A percentile compares a stretch with the other conserved stretches of the same genome.
phyloP scores from a whole-genome alignment of 2,329 filamentous ascomycete species.

The Cordyceps javanica region DNA sequence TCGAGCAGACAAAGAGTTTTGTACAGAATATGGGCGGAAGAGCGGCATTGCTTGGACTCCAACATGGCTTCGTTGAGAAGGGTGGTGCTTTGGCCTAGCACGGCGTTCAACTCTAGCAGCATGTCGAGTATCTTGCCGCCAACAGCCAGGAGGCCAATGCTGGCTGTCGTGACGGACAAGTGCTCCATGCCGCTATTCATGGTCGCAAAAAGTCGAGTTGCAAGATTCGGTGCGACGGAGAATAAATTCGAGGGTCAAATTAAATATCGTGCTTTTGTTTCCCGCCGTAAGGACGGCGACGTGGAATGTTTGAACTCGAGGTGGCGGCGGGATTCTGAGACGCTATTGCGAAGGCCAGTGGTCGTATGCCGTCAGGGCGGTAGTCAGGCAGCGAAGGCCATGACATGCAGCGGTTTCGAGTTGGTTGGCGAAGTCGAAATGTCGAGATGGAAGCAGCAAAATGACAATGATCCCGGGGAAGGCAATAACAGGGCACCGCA shows the following conservation, averaged over 20 bases:
- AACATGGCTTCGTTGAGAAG: constrained; percentile 27
- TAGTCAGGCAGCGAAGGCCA: constrained; percentile 9
- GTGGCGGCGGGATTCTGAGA: constrained; percentile 10
- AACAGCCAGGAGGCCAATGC: constrained; percentile 31
- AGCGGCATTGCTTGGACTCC: constrained; percentile 32
- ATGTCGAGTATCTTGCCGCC: constrained; percentile 28
- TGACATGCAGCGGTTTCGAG: constrained; percentile 1
- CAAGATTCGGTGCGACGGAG: neutral
- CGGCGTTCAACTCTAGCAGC: constrained; percentile 28
- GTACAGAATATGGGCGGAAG: constrained; percentile 30
- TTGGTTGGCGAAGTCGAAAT: neutral
- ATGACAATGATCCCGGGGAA: neutral
- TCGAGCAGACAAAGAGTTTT: constrained; percentile 30
- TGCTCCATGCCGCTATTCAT: constrained; percentile 18
- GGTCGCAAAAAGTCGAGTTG: neutral
- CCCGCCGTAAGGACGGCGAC: constrained; percentile 10
- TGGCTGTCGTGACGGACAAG: constrained; percentile 30
- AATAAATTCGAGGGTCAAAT: neutral
- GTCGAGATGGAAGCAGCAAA: neutral
- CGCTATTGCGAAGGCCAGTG: constrained; percentile 8
- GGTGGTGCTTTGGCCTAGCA: constrained; percentile 22
- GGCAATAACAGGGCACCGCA: neutral
- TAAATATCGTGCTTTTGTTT: neutral
- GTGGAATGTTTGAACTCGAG: constrained; percentile 6
- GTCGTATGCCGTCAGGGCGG: constrained; percentile 10